These are phyloP conservation scores for Entomortierella chlamydospora DNA, from an alignment of 192 early-diverging fungal genomes.

Conservation along the genomic window DNA sequence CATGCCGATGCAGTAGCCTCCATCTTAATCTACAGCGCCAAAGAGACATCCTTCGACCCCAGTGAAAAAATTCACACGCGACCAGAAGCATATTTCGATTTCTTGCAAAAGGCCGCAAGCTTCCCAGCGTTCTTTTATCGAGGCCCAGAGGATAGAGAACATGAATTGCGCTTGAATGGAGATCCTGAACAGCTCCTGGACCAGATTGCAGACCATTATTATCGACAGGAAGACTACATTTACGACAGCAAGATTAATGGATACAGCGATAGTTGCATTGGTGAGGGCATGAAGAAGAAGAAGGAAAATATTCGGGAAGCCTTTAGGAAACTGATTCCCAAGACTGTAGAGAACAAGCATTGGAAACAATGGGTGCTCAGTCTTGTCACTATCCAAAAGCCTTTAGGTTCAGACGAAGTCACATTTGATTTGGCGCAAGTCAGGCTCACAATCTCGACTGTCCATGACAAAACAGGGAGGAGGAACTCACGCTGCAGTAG, in stretches of 20 bases:
- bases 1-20: constrained; percentile 24
- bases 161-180: not conserved
- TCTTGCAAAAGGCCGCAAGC: not conserved
- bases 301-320: not conserved
- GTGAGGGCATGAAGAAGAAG: not conserved
- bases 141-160: not conserved
- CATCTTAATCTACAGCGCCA: constrained; percentile 6
- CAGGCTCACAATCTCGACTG: not conserved
- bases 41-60: not conserved
- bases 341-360: not conserved
- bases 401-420: not conserved
- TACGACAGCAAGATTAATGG: not conserved
- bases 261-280: not conserved
- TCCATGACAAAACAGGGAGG: too few relatives aligned
- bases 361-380: constrained; percentile 7
- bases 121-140: constrained; percentile 4
- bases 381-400: constrained; percentile 5
- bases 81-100: constrained; percentile 9
- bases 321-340: not conserved
- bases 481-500: too few relatives aligned
- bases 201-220: constrained; percentile 11
- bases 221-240: not conserved
- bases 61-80: not conserved
- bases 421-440: constrained; percentile 8
- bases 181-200: constrained; percentile 9